Percentiles rank a stretch among this genome's conserved stretches.
Evolutionary conservation across 768 basidiomycete genomes (phyloP).

Genomic region (Termitomyces sp.): DNA sequence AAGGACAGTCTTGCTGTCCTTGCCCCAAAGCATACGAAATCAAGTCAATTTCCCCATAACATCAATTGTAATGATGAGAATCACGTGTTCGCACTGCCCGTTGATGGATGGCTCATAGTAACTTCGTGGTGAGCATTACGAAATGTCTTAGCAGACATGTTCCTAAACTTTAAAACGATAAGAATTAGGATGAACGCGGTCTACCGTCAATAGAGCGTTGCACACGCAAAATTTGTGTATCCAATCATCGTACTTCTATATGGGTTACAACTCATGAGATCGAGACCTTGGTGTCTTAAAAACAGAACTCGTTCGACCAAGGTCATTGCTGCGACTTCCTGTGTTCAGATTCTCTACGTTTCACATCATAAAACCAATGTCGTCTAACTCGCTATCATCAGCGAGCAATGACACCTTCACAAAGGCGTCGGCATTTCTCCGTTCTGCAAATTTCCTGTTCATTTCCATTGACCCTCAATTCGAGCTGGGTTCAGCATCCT

Average conservation of each 20-base stretch:
- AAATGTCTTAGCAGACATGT: too few relatives aligned
- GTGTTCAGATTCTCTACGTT: slow-evolving; percentile 66
- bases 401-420: slow-evolving; percentile 79
- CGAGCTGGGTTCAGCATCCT: slow-evolving; percentile 72
- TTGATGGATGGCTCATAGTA: too few relatives aligned
- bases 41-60: too few relatives aligned
- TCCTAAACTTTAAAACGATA: too few relatives aligned
- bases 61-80: too few relatives aligned
- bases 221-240: too few relatives aligned
- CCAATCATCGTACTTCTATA: not conserved
- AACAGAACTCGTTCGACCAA: too few relatives aligned
- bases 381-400: slow-evolving; percentile 84
- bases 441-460: slow-evolving; percentile 71
- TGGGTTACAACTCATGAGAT: slow-evolving; percentile 32
- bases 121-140: too few relatives aligned
- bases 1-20: not conserved
- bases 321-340: slow-evolving; percentile 80
- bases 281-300: slow-evolving; percentile 72
- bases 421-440: slow-evolving; percentile 75
- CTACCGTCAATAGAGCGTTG: too few relatives aligned
- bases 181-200: too few relatives aligned
- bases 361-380: slow-evolving; percentile 90
- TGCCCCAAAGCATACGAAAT: not conserved
- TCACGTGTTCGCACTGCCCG: too few relatives aligned
- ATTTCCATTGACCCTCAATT: slow-evolving; percentile 80